phyloP scores from a whole-genome alignment of 139 green algal species.

The Zygnema cylindricum region DNA sequence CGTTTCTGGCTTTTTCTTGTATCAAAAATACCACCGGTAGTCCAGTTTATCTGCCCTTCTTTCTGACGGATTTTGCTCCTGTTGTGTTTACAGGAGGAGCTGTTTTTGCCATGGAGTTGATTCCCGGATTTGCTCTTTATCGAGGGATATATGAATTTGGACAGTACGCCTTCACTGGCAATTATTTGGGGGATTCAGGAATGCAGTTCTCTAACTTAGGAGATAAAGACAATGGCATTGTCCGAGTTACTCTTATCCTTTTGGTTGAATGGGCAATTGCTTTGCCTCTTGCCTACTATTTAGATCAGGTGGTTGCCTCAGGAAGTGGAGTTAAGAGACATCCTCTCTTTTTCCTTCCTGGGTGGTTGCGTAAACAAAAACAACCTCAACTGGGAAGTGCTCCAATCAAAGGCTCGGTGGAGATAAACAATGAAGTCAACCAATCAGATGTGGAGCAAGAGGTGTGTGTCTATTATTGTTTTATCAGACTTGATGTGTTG shows the following conservation, averaged over 20 bases:
- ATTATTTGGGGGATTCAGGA: slow-evolving; percentile 59
- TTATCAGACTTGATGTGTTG: too few species aligned
- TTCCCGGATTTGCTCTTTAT: slow-evolving; percentile 85
- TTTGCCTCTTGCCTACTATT: slow-evolving; percentile 46
- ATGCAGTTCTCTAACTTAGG: slow-evolving; percentile 73
- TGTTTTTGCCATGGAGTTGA: slow-evolving; percentile 73
- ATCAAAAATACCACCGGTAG: too few species aligned
- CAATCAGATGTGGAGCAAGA: too few species aligned
- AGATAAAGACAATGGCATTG: slow-evolving; percentile 78
- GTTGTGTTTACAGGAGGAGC: slow-evolving; percentile 16
- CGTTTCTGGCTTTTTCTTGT: too few species aligned
- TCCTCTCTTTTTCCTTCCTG: slow-evolving; percentile 90
- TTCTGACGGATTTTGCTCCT: too few species aligned
- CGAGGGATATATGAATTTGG: slow-evolving; percentile 78
- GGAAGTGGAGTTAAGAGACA: slow-evolving; percentile 79
- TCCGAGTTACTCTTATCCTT: slow-evolving; percentile 73
- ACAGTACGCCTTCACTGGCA: slow-evolving; percentile 68
- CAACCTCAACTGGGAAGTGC: background rate
- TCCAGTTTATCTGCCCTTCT: too few species aligned
- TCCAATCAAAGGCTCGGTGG: too few species aligned
- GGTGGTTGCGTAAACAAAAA: background rate
- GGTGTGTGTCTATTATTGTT: too few species aligned
- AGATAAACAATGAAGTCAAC: too few species aligned
- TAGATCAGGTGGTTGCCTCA: slow-evolving; percentile 70
- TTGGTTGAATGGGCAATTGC: slow-evolving; percentile 83